These are phyloP conservation scores for Chlamydomonas sphaeroides DNA, from an alignment of 139 green algal genomes.

Conservation along the genomic window DNA sequence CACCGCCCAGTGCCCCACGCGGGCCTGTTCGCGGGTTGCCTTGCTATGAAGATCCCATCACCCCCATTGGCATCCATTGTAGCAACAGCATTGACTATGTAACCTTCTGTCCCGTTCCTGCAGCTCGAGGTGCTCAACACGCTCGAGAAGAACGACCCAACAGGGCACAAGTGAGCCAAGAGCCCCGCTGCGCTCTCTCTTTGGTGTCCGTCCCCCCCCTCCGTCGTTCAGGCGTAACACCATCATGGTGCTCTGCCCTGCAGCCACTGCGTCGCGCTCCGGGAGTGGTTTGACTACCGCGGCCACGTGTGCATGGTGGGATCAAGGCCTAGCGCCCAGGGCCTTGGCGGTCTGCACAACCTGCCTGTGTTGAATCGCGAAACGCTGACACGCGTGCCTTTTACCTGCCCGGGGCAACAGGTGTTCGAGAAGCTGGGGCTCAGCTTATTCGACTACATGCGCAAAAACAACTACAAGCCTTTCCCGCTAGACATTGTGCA, in stretches of 20 bases:
- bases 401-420: no score
- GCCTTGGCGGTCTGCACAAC: neutral
- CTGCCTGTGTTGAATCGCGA: neutral
- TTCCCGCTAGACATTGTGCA: conserved; percentile 90
- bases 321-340: neutral
- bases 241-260: no score
- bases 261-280: conserved; percentile 85
- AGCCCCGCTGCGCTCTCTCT: no score
- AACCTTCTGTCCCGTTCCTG: no score
- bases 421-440: conserved; percentile 96
- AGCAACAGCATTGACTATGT: no score
- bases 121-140: conserved; percentile 92
- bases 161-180: conserved; percentile 45
- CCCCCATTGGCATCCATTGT: no score
- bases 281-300: conserved; percentile 97
- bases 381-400: no score
- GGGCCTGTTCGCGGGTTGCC: no score
- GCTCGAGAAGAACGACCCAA: conserved; percentile 80
- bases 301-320: conserved; percentile 97
- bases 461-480: conserved; percentile 91
- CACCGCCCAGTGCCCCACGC: no score
- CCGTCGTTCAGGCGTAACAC: no score
- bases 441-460: conserved; percentile 96
- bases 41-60: no score
- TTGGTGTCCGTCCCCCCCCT: no score